Evolutionary conservation across 2,329 filamentous ascomycete genomes (phyloP), one percentile per base, ranked within the genome.

Genomic region (Fusarium algeriense): DNA sequence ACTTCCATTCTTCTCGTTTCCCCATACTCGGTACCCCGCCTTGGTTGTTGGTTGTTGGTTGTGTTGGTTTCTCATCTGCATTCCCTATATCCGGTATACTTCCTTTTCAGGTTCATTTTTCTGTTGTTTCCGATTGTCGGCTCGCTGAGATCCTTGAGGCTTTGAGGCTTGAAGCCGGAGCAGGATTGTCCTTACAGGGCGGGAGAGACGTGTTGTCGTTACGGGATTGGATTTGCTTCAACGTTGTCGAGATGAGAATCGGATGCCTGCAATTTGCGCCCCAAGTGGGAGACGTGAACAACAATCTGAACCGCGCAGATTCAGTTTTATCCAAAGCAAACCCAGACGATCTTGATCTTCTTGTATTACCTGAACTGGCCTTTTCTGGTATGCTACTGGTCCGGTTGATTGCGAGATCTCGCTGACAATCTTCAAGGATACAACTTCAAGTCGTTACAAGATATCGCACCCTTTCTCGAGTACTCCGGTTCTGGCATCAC

Each of bases 331-430:
- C 81, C 32, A 83, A 78, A 37, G 86, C 87, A 0, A 80, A 85
- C 17, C 81, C 85, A 0, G 80, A 86, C 4, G 81, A 86, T 20
- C 56, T 95, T 5, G 91, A 94, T 77, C 85, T 95, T 40, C 83
- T 96, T 0, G 88, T 95, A 0, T 82, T 95, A 1, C 92, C 93
- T 0, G 93, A 95, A 77, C 82, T 95, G 78, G 91, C 93, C 2
- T 94, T 95, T 77, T 86, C 89, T 62, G 91, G 91, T 92, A 80
- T 72, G 44, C 32, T 50, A 82, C 32, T 55, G 35, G n/a, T 17
- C 20, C 26, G 30, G 14, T 30, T 17, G 14, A 35, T 9, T 32
- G 50, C 28, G 37, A 38, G 14, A 41, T 8, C 28, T 13, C 10
- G 15, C 32, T 35, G 37, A 35, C 34, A n/a, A 48, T 32, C 23